Percentiles rank a stretch among this genome's conserved stretches.
Evolutionary conservation across 768 basidiomycete species (phyloP).

Genomic region (Suillus subluteus): DNA sequence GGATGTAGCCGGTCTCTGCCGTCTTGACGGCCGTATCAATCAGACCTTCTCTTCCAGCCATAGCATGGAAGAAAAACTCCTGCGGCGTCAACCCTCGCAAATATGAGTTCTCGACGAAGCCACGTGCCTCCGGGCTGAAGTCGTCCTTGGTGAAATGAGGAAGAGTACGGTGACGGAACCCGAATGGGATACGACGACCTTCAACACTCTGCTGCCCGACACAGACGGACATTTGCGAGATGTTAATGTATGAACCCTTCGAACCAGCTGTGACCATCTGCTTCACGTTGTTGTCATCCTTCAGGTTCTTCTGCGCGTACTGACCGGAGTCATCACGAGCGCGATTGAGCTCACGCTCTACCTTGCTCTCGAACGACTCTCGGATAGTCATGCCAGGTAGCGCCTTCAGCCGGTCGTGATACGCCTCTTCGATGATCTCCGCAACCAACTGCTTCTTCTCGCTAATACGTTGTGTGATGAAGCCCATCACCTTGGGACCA

Average conservation of each 20-base stretch:
- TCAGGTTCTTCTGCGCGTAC: constrained; percentile 95
- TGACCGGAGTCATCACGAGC: constrained; percentile 97
- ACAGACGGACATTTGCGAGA: constrained; percentile 99
- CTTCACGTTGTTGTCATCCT: constrained; percentile 99
- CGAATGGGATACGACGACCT: constrained; percentile 97
- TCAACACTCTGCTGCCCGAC: constrained; percentile 99
- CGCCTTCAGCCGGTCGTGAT: constrained; percentile 85
- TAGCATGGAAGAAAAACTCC: constrained; percentile 99
- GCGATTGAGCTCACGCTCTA: constrained; percentile 89
- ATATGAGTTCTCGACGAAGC: constrained; percentile 99
- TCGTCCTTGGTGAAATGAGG: constrained; percentile 99
- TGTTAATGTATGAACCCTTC: constrained; percentile 99
- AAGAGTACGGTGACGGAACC: constrained; percentile 93
- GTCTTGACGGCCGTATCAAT: constrained; percentile 99
- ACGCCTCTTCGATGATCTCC: constrained; percentile 78
- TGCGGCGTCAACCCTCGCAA: constrained; percentile 95
- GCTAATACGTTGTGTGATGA: constrained; percentile 82
- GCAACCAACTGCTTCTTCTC: constrained; percentile 82
- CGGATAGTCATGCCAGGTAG: constrained; percentile 99
- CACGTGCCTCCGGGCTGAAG: constrained; percentile 96
- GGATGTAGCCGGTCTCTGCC: constrained; percentile 98
- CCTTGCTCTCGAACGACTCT: constrained; percentile 94
- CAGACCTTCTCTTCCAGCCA: constrained; percentile 98
- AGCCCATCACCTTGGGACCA: constrained; percentile 83
- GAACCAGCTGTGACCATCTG: constrained; percentile 99